A percentile compares a stretch with the other conserved stretches of the same genome.
phyloP scores from a whole-genome alignment of 2,329 filamentous ascomycete species.

The Cryphonectria nitschkei region DNA sequence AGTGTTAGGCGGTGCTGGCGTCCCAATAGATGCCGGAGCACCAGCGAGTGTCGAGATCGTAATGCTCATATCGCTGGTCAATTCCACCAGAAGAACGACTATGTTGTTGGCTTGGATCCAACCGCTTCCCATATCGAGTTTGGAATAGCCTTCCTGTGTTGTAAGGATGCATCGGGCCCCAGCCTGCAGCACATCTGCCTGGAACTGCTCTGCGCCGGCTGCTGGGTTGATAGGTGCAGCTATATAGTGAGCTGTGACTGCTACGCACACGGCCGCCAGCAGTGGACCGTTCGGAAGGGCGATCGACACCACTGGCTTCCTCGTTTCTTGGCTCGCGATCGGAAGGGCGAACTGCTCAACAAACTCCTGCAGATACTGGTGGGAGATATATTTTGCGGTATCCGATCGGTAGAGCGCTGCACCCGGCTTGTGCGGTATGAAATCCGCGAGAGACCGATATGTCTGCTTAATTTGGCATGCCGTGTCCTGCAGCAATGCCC shows the following conservation, averaged over 20 bases:
- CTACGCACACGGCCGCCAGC: conserved; percentile 31
- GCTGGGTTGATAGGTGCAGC: conserved; percentile 30
- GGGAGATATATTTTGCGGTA: conserved; percentile 18
- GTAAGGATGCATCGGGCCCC: conserved; percentile 27
- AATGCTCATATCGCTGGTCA: conserved; percentile 25
- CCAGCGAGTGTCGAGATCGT: conserved; percentile 13
- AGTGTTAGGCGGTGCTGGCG: conserved; percentile 12
- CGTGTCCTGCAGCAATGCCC: conserved; percentile 13
- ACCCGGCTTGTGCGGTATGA: conserved; percentile 17
- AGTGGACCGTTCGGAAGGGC: conserved; percentile 31
- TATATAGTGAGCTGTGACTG: conserved; percentile 30
- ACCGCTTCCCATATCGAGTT: conserved; percentile 10
- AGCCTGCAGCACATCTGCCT: conserved; percentile 29
- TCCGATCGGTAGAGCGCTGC: conserved; percentile 19
- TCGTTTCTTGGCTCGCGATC: background rate
- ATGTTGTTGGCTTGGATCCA: conserved; percentile 20
- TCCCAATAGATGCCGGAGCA: background rate
- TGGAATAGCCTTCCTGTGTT: conserved; percentile 18
- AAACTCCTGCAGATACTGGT: conserved; percentile 20
- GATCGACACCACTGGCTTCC: conserved; percentile 29
- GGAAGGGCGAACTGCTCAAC: conserved; percentile 20
- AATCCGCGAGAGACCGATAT: conserved; percentile 24
- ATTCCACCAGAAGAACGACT: conserved; percentile 19
- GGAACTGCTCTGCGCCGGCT: conserved; percentile 28
- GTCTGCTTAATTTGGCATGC: conserved; percentile 23